A percentile compares a stretch with the other conserved stretches of the same genome.
These are phyloP conservation scores for Apophysomyces elegans DNA, from an alignment of 371 early-diverging fungal species.

Conservation along the genomic window DNA sequence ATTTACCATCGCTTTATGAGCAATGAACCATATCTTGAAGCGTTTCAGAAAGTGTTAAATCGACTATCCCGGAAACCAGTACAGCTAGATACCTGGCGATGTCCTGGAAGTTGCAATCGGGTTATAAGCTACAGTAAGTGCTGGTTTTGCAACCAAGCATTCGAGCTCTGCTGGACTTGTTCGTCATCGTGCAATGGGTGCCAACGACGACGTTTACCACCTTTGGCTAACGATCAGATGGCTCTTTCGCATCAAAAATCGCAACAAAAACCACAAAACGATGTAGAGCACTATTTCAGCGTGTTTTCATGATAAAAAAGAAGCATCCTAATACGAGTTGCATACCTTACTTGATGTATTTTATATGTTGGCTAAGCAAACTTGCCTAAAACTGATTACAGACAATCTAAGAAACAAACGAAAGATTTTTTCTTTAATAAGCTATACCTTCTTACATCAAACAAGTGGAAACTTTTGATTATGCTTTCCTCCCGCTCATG, in stretches of 20 bases:
- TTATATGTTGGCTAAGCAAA: no score
- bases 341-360: no score
- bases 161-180: conserved; percentile 37
- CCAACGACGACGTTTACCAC: conserved; percentile 35
- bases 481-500: no score
- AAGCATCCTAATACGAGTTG: no score
- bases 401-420: no score
- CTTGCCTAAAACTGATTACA: no score
- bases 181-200: conserved; percentile 35
- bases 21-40: conserved; percentile 31
- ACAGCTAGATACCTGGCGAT: conserved; percentile 38
- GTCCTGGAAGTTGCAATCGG: conserved; percentile 19
- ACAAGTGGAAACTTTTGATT: no score
- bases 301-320: not conserved
- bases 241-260: conserved; percentile 9
- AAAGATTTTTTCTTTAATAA: no score
- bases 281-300: conserved; percentile 2
- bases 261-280: not conserved
- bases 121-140: conserved; percentile 17
- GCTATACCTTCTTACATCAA: no score
- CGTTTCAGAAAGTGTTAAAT: conserved; percentile 41
- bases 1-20: conserved; percentile 47
- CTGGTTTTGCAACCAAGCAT: conserved; percentile 38
- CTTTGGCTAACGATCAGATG: conserved; percentile 40
- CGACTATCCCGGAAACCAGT: conserved; percentile 36